A percentile compares a stretch with the other conserved stretches of the same genome.
Evolutionary conservation across 768 basidiomycete species (phyloP).

Genomic region (Boletus sp.): DNA sequence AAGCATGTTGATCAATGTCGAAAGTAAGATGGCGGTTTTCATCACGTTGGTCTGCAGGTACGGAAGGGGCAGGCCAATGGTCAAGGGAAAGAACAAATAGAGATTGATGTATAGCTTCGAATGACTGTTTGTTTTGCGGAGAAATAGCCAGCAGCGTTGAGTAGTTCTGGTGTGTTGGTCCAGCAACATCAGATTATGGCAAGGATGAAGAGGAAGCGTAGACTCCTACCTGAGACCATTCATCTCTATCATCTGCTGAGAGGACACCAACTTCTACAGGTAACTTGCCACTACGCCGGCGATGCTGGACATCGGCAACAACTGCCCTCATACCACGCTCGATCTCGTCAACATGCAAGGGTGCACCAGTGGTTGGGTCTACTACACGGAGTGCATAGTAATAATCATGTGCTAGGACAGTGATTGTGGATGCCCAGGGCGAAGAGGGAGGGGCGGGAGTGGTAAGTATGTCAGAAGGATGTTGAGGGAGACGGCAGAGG

Average conservation of each 20-base stretch:
- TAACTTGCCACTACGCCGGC: slow-evolving; percentile 49
- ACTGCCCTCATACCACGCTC: slow-evolving; percentile 45
- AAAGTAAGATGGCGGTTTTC: slow-evolving; percentile 31
- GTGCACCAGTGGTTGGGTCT: slow-evolving; percentile 28
- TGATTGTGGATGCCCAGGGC: slow-evolving; percentile 46
- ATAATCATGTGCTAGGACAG: slow-evolving; percentile 74
- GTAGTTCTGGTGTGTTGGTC: slow-evolving; percentile 50
- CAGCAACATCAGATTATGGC: background rate
- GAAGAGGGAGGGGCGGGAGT: slow-evolving; percentile 41
- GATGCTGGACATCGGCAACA: slow-evolving; percentile 54
- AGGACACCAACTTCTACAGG: slow-evolving; percentile 66
- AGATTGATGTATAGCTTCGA: slow-evolving; percentile 66
- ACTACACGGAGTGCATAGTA: slow-evolving; percentile 72
- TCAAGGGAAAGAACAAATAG: slow-evolving; percentile 83
- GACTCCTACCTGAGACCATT: slow-evolving; percentile 67
- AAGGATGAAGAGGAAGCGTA: background rate
- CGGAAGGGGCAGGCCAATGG: slow-evolving; percentile 47
- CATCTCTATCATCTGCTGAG: slow-evolving; percentile 77
- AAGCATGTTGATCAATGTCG: slow-evolving; percentile 24
- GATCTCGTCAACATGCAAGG: slow-evolving; percentile 38
- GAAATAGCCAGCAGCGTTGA: slow-evolving; percentile 64
- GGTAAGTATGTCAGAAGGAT: slow-evolving; percentile 58
- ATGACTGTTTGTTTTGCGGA: slow-evolving; percentile 54
- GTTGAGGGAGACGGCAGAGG: slow-evolving; percentile 68
- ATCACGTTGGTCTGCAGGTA: slow-evolving; percentile 19